phyloP scores from a whole-genome alignment of 495 filamentous ascomycete species.

The Entonaema liquescens region DNA sequence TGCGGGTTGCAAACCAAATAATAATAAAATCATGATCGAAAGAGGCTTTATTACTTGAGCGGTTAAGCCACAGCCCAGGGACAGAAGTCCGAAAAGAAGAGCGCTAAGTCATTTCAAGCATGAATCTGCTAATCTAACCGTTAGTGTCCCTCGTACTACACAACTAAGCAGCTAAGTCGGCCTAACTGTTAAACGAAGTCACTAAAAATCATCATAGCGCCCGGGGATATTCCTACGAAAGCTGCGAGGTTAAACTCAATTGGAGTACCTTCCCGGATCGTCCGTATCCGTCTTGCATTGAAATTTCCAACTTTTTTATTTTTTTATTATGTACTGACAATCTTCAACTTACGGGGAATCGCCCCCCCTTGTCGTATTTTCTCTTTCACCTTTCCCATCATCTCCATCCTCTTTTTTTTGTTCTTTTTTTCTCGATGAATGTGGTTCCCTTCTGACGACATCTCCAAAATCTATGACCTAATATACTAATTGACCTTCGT shows the following conservation, averaged over 20 bases:
- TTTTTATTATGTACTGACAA: conserved; percentile 41
- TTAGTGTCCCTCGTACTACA: neutral
- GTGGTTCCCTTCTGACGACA: conserved; percentile 21
- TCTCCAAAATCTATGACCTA: conserved; percentile 29
- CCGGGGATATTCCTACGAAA: conserved; percentile 24
- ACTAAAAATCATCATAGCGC: conserved; percentile 35
- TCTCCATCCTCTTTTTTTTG: conserved; percentile 44
- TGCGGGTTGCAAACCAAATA: neutral
- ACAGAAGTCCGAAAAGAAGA: conserved; percentile 5
- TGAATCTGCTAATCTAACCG: conserved; percentile 6
- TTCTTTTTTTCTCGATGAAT: conserved; percentile 7
- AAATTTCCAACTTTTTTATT: conserved; percentile 45
- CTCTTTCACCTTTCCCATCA: conserved; percentile 3
- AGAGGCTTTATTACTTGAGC: neutral
- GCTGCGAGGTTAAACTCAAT: conserved; percentile 38
- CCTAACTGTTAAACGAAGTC: conserved; percentile 19
- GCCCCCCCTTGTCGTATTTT: conserved; percentile 27
- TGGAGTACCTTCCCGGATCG: conserved; percentile 24
- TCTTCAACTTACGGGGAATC: conserved; percentile 22
- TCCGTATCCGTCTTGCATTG: conserved; percentile 18
- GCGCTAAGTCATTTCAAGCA: conserved; percentile 25
- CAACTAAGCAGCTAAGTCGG: neutral
- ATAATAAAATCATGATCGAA: neutral
- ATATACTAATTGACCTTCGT: conserved; percentile 9
- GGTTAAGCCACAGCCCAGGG: conserved; percentile 17